Conservation (phyloP, 1,284 basidiomycete genomes). For the Ustilago tritici region DNA sequence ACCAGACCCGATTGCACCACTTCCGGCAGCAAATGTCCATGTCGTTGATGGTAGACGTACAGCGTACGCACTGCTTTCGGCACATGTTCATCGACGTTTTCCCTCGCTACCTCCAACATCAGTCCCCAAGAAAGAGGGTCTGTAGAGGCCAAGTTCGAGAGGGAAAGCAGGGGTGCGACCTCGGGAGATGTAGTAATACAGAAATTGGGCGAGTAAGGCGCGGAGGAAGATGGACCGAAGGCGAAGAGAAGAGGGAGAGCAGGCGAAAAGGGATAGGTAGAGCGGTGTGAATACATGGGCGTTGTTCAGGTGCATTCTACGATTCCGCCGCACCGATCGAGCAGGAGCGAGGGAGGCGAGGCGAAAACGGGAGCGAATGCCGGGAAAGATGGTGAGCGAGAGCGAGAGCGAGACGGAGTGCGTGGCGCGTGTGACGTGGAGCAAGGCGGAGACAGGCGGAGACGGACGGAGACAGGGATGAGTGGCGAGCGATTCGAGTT, state of each 20-base stretch:
- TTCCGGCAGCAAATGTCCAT: not conserved
- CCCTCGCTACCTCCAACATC: conserved; percentile 12
- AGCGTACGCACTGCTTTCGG: conserved; percentile 38
- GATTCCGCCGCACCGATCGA: too few relatives aligned
- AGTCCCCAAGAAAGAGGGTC: conserved; percentile 7
- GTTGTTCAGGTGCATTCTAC: conserved; percentile 51
- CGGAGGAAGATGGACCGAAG: conserved; percentile 4
- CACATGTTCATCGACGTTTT: conserved; percentile 40
- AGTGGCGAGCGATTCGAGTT: too few relatives aligned
- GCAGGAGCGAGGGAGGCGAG: too few relatives aligned
- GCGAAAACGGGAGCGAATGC: too few relatives aligned
- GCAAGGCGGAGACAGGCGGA: too few relatives aligned
- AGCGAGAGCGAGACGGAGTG: too few relatives aligned
- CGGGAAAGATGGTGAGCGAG: too few relatives aligned
- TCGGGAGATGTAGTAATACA: conserved; percentile 40
- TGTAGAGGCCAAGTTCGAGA: not conserved
- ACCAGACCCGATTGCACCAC: not conserved
- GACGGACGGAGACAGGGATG: too few relatives aligned
- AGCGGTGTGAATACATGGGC: conserved; percentile 40
- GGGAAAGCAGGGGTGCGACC: conserved; percentile 26
- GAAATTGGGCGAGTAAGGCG: conserved; percentile 17
- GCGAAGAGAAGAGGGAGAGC: not conserved
- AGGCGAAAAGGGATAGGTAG: conserved; percentile 9
- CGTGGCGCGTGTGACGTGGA: too few relatives aligned
- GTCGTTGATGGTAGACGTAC: conserved; percentile 17